Conservation (phyloP, 257 asterid species). For the Capsicum rhomboideum region DNA sequence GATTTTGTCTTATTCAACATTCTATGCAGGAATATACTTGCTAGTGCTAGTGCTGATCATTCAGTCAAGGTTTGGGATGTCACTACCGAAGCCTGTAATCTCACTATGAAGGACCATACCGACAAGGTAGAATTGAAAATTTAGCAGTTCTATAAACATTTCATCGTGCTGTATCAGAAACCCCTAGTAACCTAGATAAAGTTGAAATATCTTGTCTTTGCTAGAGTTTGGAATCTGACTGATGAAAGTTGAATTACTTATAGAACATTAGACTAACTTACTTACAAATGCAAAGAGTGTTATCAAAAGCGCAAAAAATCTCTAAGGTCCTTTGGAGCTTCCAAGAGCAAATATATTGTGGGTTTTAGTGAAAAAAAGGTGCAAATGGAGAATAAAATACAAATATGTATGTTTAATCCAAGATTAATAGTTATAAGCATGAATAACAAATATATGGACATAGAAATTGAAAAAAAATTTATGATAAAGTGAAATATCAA, state of each 20-base stretch:
- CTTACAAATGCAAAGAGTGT: too few relatives aligned
- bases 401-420: too few relatives aligned
- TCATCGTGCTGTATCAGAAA: background rate
- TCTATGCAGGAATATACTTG: conserved; percentile 67
- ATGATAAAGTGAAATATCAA: too few relatives aligned
- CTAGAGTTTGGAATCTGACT: background rate
- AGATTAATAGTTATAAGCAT: too few relatives aligned
- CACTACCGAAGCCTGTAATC: conserved; percentile 57
- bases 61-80: conserved; percentile 86
- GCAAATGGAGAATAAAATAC: too few relatives aligned
- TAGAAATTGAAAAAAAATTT: too few relatives aligned
- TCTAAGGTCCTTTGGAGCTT: too few relatives aligned
- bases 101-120: conserved; percentile 74
- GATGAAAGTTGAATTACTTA: background rate
- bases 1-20: background rate
- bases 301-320: too few relatives aligned
- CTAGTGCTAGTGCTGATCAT: conserved; percentile 92
- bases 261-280: background rate
- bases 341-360: too few relatives aligned
- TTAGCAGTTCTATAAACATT: background rate
- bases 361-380: too few relatives aligned
- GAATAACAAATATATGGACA: too few relatives aligned
- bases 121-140: conserved; percentile 52
- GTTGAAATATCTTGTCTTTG: background rate
- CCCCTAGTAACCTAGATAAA: background rate